Percentiles rank a stretch among this genome's conserved stretches.
Conservation (phyloP, 148 eudicot species). For the Fallopia convolvulus region DNA sequence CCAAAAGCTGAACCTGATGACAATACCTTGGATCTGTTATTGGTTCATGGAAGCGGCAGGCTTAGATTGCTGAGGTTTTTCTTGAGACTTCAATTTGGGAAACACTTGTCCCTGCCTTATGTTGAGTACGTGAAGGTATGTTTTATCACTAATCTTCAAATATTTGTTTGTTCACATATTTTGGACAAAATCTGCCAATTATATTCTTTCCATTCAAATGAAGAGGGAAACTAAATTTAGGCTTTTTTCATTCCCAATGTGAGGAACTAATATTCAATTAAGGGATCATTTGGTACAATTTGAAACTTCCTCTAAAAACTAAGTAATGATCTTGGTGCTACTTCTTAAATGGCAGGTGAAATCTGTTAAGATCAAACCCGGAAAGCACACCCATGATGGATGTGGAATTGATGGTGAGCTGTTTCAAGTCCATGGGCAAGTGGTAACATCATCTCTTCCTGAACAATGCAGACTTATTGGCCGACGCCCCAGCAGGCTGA, state of each 20-base stretch:
- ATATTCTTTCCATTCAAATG: too few species aligned
- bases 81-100: conserved; percentile 68
- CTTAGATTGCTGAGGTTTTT: conserved; percentile 74
- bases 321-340: not conserved
- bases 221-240: too few species aligned
- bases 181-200: too few species aligned
- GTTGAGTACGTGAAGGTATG: conserved; percentile 95
- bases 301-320: not conserved
- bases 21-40: conserved; percentile 63
- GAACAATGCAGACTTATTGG: conserved; percentile 98
- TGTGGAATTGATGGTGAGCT: conserved; percentile 98
- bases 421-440: conserved; percentile 77
- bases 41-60: conserved; percentile 87
- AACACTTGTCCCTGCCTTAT: conserved; percentile 82
- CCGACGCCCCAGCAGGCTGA: conserved; percentile 38
- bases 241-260: too few species aligned
- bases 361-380: conserved; percentile 88
- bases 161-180: too few species aligned
- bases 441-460: conserved; percentile 63
- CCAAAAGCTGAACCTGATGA: conserved; percentile 95
- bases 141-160: not conserved
- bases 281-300: too few species aligned
- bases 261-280: too few species aligned
- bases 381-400: conserved; percentile 66
- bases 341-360: conserved; percentile 24